Conservation (phyloP, 208 protist genomes). For the Acanthamoeba castellanii region DNA sequence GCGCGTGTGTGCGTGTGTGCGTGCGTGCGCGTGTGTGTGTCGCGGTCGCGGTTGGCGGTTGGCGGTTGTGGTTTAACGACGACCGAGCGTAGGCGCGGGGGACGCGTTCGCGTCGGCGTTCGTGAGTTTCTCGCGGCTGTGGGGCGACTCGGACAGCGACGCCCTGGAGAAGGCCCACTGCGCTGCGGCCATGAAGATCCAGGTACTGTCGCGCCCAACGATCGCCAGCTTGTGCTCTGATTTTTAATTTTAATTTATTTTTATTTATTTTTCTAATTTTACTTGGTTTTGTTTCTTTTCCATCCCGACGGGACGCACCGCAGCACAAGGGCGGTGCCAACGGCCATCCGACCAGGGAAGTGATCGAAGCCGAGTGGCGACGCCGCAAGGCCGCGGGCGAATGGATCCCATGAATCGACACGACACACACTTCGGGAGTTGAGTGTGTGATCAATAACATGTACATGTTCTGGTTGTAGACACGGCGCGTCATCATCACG, state of each 20-base stretch:
- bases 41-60: too few species aligned
- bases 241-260: too few species aligned
- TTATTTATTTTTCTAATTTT: too few species aligned
- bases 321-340: slow-evolving; percentile 21
- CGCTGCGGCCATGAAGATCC: slow-evolving; percentile 4
- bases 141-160: background rate
- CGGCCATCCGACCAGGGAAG: background rate
- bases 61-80: too few species aligned
- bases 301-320: background rate
- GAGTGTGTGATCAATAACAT: too few species aligned
- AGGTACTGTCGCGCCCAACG: background rate
- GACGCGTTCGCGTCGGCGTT: slow-evolving; percentile 9
- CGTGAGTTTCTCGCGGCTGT: background rate
- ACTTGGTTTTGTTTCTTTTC: background rate
- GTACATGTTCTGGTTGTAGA: too few species aligned
- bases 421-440: too few species aligned
- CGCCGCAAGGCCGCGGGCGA: too few species aligned
- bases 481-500: background rate
- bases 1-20: too few species aligned
- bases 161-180: slow-evolving; percentile 7
- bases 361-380: background rate
- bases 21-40: too few species aligned
- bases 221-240: too few species aligned
- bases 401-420: too few species aligned
- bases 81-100: background rate